Conservation (phyloP, 2,329 filamentous ascomycete species). For the Thelonectria discophora region DNA sequence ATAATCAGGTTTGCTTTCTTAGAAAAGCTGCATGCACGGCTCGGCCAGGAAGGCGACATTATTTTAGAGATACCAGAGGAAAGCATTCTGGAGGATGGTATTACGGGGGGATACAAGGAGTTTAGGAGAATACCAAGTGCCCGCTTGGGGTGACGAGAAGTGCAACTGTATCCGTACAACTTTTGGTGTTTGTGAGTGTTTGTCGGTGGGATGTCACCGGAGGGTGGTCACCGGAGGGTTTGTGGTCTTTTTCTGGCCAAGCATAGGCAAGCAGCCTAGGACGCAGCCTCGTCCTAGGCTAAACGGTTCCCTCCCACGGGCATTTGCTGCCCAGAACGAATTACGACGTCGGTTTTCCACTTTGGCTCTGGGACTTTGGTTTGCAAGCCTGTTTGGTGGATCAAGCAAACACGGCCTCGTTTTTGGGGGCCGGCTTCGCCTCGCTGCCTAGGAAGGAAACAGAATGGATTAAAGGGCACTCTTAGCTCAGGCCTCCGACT, state of each 20-base stretch:
- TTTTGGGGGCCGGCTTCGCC: slow-evolving; percentile 21
- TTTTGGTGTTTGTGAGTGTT: background rate
- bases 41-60: slow-evolving; percentile 31
- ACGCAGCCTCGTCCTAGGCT: background rate
- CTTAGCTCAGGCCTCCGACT: slow-evolving; percentile 14
- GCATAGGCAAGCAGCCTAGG: too few species aligned
- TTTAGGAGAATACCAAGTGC: slow-evolving; percentile 24
- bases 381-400: background rate
- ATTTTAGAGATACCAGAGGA: slow-evolving; percentile 35
- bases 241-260: background rate
- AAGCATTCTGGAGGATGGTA: slow-evolving; percentile 24
- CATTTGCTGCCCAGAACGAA: background rate
- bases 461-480: background rate
- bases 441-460: slow-evolving; percentile 15
- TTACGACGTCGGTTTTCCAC: background rate
- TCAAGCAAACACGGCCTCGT: background rate
- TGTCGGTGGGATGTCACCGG: background rate
- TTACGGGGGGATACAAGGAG: slow-evolving; percentile 34
- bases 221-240: background rate
- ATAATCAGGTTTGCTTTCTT: slow-evolving; percentile 40
- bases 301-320: background rate
- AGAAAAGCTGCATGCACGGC: slow-evolving; percentile 30
- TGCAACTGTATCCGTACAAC: slow-evolving; percentile 11
- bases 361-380: slow-evolving; percentile 1
- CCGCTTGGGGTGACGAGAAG: slow-evolving; percentile 1